Conservation (phyloP, 2,329 filamentous ascomycete species). For the Coniella vitis region DNA sequence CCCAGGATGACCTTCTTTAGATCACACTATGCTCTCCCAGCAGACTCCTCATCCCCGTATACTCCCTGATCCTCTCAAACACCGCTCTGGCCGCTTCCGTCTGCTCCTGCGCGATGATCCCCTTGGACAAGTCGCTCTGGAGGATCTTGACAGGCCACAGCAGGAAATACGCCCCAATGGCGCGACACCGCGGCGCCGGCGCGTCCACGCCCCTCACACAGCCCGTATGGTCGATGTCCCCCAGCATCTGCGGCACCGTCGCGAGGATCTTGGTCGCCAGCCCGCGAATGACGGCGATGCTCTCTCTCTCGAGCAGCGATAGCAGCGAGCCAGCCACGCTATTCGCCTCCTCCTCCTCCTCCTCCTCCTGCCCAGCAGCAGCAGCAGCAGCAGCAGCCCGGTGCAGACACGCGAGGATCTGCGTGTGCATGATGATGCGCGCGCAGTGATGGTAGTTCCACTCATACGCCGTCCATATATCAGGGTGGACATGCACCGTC, state of each 20-base stretch:
- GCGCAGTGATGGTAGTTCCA: slow-evolving; percentile 34
- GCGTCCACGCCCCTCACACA: slow-evolving; percentile 12
- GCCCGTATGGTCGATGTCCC: slow-evolving; percentile 27
- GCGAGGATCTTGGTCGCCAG: slow-evolving; percentile 29
- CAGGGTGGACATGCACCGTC: slow-evolving; percentile 28
- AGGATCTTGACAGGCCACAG: slow-evolving; percentile 32
- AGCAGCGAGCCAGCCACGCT: slow-evolving; percentile 14
- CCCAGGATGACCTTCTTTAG: background rate
- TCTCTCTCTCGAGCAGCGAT: slow-evolving; percentile 16
- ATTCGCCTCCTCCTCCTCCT: slow-evolving; percentile 5
- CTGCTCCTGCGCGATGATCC: slow-evolving; percentile 22
- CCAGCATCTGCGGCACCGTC: slow-evolving; percentile 31
- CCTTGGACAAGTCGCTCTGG: slow-evolving; percentile 19
- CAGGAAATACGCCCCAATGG: slow-evolving; percentile 31
- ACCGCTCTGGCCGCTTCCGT: slow-evolving; percentile 21
- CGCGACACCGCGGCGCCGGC: slow-evolving; percentile 23
- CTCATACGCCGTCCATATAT: slow-evolving; percentile 35
- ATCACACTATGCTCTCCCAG: slow-evolving; percentile 23
- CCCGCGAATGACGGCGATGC: slow-evolving; percentile 20
- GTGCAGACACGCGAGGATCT: slow-evolving; percentile 26
- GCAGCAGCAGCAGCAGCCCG: slow-evolving; percentile 4
- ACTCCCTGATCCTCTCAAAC: slow-evolving; percentile 32
- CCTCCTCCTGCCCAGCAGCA: too few relatives aligned
- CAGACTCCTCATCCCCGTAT: slow-evolving; percentile 30
- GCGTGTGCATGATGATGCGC: slow-evolving; percentile 30